Evolutionary conservation across 169 alveolate species (phyloP), one percentile per base, ranked within the genome.

Genomic region (Hepatocystis sp.): DNA sequence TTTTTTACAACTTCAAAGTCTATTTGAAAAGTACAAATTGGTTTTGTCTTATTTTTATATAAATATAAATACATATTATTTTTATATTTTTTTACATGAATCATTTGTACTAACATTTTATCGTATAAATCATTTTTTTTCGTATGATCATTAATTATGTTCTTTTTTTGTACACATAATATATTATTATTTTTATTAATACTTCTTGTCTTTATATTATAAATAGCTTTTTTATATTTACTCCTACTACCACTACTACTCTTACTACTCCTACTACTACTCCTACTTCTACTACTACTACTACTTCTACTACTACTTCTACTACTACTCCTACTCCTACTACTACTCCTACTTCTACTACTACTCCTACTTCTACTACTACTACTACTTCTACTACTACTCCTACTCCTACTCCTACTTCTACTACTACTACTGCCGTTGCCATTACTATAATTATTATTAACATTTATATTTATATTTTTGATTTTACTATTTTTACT

Each of bases 11-110:
- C 15, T 11, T 58, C 64, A 11, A 46, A 39, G 11, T 71, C 86
- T 8, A 71, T 42, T 3, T 19, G 10, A 28, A 71, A 71, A 32
- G 55, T 13, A 23, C 58, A 30, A 63, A 71, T 23, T 25, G 27
- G 25, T 8, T 36, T n/a, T 28, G 47, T 49, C 39, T 71, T 58
- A n/a, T 47, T 13, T 27, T 21, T 65, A 71, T 58, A 71, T 7
- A 71, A 42, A n/a, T 44, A 49, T 15, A 71, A 23, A 4, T 8
- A 71, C 19, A 30, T 23, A 42, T 44, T 34, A 21, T 63, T 52
- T 25, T 58, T 51, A 13, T 23, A 17, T 10, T 42, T 47, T 60
- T 58, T 71, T 64, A 71, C 11, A 47, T 58, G 25, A 58, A 71
- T 46, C 30, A 42, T 40, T 42, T 56, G 55, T 23, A 71, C 63